Evolutionary conservation across 768 basidiomycete genomes (phyloP).

Genomic region (Termitomyces bulborhizus): DNA sequence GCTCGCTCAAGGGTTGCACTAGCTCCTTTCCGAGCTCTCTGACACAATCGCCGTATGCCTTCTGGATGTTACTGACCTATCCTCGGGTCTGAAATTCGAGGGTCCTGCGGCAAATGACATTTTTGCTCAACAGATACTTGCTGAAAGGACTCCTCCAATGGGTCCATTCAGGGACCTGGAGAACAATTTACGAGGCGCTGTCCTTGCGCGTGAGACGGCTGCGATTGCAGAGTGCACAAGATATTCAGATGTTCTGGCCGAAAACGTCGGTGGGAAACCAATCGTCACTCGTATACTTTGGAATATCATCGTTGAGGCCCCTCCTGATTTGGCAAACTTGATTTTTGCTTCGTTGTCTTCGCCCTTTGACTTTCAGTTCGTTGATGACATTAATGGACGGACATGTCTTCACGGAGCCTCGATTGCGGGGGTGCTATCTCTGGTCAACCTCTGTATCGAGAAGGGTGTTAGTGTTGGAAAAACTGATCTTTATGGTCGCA

Average conservation of each 20-base stretch:
- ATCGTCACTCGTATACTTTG: conserved; percentile 91
- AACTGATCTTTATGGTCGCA: conserved; percentile 86
- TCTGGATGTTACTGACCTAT: conserved; percentile 71
- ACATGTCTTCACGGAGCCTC: conserved; percentile 93
- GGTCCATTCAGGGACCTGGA: conserved; percentile 87
- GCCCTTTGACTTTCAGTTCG: conserved; percentile 84
- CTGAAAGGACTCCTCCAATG: conserved; percentile 53
- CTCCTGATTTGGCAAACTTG: conserved; percentile 63
- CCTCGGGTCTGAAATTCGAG: conserved; percentile 72
- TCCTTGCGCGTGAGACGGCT: conserved; percentile 52
- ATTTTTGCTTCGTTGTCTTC: conserved; percentile 60
- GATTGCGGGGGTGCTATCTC: conserved; percentile 70
- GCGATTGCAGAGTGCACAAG: conserved; percentile 65
- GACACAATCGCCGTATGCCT: conserved; percentile 87
- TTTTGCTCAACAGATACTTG: conserved; percentile 63
- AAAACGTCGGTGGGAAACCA: conserved; percentile 52
- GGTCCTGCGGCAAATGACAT: conserved; percentile 72
- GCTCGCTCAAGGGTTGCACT: conserved; percentile 8
- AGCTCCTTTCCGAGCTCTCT: conserved; percentile 93
- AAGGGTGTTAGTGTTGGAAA: conserved; percentile 66
- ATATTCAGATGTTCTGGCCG: conserved; percentile 60
- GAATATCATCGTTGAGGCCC: conserved; percentile 84
- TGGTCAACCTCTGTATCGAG: conserved; percentile 77
- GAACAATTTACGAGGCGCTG: conserved; percentile 75
- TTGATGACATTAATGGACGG: conserved; percentile 96